These are phyloP conservation scores for Thermochaetoides dissita DNA, from an alignment of 2,329 filamentous ascomycete genomes.

Conservation along the genomic window DNA sequence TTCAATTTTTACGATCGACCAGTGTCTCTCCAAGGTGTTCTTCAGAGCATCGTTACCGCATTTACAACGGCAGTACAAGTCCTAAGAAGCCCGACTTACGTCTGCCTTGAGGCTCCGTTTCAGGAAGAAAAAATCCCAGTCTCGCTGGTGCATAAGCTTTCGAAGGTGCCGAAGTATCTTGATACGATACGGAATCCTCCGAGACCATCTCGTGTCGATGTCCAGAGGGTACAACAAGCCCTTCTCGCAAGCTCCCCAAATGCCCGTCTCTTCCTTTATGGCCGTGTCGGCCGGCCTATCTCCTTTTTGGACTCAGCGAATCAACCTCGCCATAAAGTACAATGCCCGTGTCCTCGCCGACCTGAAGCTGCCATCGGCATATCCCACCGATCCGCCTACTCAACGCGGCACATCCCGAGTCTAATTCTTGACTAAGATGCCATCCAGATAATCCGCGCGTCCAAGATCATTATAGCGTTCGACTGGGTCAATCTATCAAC, in stretches of 20 bases:
- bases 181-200: too few relatives aligned
- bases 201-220: too few relatives aligned
- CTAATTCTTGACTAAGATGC: not conserved
- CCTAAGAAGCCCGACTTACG: not conserved
- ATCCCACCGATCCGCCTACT: not conserved
- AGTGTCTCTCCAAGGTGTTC: not conserved
- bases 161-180: too few relatives aligned
- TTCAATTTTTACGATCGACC: conserved; percentile 1
- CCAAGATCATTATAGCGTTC: not conserved
- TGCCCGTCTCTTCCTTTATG: not conserved
- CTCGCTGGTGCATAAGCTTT: not conserved
- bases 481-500: not conserved
- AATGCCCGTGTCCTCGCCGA: not conserved
- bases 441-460: not conserved
- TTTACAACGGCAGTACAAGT: not conserved
- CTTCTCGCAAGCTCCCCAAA: too few relatives aligned
- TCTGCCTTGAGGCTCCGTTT: not conserved
- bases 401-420: not conserved
- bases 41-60: not conserved
- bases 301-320: not conserved
- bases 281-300: not conserved
- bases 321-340: not conserved
- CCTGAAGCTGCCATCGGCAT: not conserved
- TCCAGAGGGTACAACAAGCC: too few relatives aligned
- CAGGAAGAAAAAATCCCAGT: not conserved